Percentiles rank a stretch among this genome's conserved stretches.
These are phyloP conservation scores for Suhomyces yuchorum DNA, from an alignment of 1,139 yeast genomes.

Conservation along the genomic window DNA sequence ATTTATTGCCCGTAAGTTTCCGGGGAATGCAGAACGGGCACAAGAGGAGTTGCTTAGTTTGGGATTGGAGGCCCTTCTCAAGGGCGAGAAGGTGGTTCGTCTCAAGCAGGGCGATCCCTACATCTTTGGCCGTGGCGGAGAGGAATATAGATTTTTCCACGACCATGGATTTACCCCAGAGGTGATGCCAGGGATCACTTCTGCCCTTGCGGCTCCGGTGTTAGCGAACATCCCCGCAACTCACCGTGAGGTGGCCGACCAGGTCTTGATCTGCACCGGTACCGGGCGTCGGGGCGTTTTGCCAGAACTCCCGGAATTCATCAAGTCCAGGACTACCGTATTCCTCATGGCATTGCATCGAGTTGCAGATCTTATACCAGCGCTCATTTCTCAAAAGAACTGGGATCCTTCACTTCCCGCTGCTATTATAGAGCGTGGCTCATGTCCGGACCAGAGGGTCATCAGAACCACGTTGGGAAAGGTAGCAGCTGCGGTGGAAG, in stretches of 20 bases:
- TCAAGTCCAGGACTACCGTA: conserved; percentile 72
- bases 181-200: conserved; percentile 87
- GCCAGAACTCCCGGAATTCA: conserved; percentile 78
- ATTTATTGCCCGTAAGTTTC: conserved; percentile 90
- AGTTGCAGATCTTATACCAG: conserved; percentile 65
- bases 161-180: conserved; percentile 67
- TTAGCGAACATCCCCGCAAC: conserved; percentile 86
- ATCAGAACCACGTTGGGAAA: conserved; percentile 70
- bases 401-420: conserved; percentile 81
- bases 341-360: conserved; percentile 92
- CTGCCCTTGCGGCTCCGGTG: conserved; percentile 91
- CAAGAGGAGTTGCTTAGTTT: conserved; percentile 77
- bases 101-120: conserved; percentile 97
- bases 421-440: conserved; percentile 86
- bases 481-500: conserved; percentile 72
- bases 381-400: conserved; percentile 49
- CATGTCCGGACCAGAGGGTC: conserved; percentile 90
- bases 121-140: conserved; percentile 96
- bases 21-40: conserved; percentile 95
- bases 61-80: conserved; percentile 64
- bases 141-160: conserved; percentile 73
- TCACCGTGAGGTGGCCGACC: conserved; percentile 90
- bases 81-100: conserved; percentile 80
- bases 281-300: conserved; percentile 87
- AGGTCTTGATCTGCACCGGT: conserved; percentile 90